phyloP scores from a whole-genome alignment of 805 yeast genomes.

The Lipomyces yamadae region DNA sequence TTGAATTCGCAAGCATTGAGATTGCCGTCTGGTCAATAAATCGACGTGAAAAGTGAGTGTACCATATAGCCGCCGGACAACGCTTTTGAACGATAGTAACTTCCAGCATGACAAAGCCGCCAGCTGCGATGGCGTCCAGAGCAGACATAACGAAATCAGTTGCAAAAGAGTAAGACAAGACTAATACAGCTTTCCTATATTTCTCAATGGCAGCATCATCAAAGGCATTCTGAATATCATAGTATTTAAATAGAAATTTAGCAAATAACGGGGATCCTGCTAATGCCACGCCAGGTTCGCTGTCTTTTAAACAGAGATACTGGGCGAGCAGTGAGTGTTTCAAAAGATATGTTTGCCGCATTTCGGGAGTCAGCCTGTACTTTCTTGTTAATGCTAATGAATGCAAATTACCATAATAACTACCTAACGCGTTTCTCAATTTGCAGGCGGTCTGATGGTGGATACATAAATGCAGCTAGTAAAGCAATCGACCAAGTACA shows the following conservation, averaged over 20 bases:
- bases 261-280: slow-evolving; percentile 6
- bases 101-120: slow-evolving; percentile 3
- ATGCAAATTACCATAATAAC: background rate
- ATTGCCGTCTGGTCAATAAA: slow-evolving; percentile 1
- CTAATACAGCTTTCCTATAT: background rate
- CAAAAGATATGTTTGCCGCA: slow-evolving; percentile 6
- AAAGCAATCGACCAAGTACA: slow-evolving; percentile 6
- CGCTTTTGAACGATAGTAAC: background rate
- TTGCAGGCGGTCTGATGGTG: background rate
- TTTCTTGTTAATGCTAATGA: background rate
- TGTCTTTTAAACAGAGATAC: background rate
- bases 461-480: background rate
- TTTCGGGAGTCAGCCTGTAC: slow-evolving; percentile 1
- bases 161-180: background rate
- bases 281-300: slow-evolving; percentile 1
- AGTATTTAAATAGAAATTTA: slow-evolving; percentile 1
- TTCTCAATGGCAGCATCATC: background rate
- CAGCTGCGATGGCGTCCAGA: background rate
- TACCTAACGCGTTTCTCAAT: background rate
- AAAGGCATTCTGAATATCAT: background rate
- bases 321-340: slow-evolving; percentile 2
- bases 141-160: background rate
- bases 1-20: background rate
- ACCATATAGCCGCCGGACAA: slow-evolving; percentile 8
- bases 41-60: background rate